Percentiles rank a stretch among this genome's conserved stretches.
Conservation (phyloP, 257 asterid genomes). For the Fraxinus quadrangulata region DNA sequence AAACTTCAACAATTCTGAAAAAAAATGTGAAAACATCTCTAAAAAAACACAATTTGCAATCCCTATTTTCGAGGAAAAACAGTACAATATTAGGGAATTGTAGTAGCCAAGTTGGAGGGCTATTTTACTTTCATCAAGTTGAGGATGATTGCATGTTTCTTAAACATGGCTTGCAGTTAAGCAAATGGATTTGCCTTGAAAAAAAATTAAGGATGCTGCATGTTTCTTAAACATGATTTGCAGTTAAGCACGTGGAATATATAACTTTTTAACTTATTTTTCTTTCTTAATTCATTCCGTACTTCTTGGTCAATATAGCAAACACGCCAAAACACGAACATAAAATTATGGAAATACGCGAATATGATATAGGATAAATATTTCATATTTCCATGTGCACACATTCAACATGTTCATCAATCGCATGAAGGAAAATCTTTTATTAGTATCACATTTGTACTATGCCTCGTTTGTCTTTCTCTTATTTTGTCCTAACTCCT, state of each 20-base stretch:
- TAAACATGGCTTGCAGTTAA: conserved; percentile 6
- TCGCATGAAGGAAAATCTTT: background rate
- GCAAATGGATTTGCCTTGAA: background rate
- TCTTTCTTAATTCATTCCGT: too few species aligned
- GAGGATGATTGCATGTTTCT: conserved; percentile 15
- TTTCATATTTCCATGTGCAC: background rate
- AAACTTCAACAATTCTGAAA: too few species aligned
- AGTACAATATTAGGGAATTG: too few species aligned
- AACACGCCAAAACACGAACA: too few species aligned
- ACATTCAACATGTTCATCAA: background rate
- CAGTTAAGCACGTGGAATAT: too few species aligned
- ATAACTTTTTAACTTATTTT: too few species aligned
- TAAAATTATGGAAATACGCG: background rate
- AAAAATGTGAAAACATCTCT: background rate
- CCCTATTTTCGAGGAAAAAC: background rate
- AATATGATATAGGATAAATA: background rate
- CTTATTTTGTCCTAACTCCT: conserved; percentile 3
- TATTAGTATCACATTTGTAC: background rate
- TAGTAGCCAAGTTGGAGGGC: background rate
- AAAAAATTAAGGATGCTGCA: background rate
- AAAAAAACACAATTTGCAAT: background rate
- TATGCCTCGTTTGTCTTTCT: background rate
- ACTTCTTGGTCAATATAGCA: too few species aligned
- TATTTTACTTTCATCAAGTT: background rate
- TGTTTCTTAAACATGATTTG: conserved; percentile 9